Evolutionary conservation across 768 basidiomycete species (phyloP).

Genomic region (Naematelia encephala): DNA sequence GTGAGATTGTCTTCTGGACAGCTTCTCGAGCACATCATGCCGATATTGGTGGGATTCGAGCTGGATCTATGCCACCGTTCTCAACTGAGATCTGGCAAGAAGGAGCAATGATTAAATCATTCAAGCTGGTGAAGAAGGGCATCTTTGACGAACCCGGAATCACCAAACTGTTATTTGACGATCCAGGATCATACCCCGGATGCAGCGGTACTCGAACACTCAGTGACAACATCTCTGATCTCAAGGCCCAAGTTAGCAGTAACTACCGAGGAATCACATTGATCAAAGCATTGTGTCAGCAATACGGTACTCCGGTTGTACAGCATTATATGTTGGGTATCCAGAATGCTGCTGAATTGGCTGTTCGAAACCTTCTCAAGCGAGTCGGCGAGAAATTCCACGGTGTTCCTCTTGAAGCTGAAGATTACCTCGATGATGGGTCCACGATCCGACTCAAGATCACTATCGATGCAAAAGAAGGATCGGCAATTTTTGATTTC

Average conservation of each 20-base stretch:
- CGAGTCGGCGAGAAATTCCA: not conserved
- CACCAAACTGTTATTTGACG: slow-evolving; percentile 70
- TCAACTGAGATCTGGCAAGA: slow-evolving; percentile 89
- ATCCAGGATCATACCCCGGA: slow-evolving; percentile 16
- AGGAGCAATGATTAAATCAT: slow-evolving; percentile 81
- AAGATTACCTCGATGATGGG: slow-evolving; percentile 59
- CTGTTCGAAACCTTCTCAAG: slow-evolving; percentile 15
- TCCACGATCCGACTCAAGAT: slow-evolving; percentile 57
- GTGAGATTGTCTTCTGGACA: slow-evolving; percentile 23
- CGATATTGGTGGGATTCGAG: slow-evolving; percentile 78
- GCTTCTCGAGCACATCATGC: slow-evolving; percentile 52
- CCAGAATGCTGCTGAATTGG: slow-evolving; percentile 50
- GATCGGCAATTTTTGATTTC: slow-evolving; percentile 82
- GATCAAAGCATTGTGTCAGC: slow-evolving; percentile 76
- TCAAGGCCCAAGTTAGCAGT: slow-evolving; percentile 57
- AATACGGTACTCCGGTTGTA: slow-evolving; percentile 79
- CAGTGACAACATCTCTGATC: slow-evolving; percentile 53
- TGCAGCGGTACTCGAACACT: slow-evolving; percentile 47
- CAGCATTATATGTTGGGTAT: slow-evolving; percentile 90
- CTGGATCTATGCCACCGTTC: slow-evolving; percentile 88
- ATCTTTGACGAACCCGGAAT: slow-evolving; percentile 72
- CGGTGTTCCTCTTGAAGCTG: slow-evolving; percentile 1
- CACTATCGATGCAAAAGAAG: slow-evolving; percentile 67
- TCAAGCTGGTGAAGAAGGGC: slow-evolving; percentile 81
- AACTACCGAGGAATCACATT: slow-evolving; percentile 84